phyloP scores from a whole-genome alignment of 2,329 filamentous ascomycete species.

The Talaromyces sp. region DNA sequence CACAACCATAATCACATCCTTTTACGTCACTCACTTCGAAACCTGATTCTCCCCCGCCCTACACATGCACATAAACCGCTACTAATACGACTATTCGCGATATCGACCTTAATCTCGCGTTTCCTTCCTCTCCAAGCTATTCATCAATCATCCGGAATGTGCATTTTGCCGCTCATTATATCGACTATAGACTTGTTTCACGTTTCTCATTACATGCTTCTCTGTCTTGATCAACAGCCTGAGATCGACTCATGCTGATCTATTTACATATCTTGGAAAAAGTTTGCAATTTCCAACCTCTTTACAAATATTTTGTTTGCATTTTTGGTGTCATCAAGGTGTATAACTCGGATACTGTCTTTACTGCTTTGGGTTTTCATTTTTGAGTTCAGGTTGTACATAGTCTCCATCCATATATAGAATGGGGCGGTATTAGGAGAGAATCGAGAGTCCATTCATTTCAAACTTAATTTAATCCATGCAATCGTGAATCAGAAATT shows the following conservation, averaged over 20 bases:
- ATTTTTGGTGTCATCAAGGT: no score
- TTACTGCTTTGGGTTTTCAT: no score
- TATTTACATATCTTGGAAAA: not conserved
- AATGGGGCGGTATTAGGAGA: no score
- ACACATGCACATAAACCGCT: not conserved
- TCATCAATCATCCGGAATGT: not conserved
- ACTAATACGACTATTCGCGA: not conserved
- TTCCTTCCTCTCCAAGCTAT: not conserved
- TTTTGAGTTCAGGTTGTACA: no score
- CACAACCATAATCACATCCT: slow-evolving; percentile 16
- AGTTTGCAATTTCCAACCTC: not conserved
- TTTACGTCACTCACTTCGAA: not conserved
- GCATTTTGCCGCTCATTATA: slow-evolving; percentile 1
- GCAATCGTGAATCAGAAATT: no score
- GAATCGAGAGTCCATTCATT: no score
- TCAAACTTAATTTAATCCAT: no score
- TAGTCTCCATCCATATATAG: no score
- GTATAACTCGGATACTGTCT: no score
- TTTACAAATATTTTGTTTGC: not conserved
- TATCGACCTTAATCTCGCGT: not conserved
- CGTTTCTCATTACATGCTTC: not conserved
- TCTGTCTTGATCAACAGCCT: not conserved
- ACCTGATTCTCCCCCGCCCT: not conserved
- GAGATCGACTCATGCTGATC: not conserved
- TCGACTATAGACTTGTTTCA: not conserved